Percentiles rank a stretch among this genome's conserved stretches.
Conservation (phyloP, 2,329 filamentous ascomycete species). For the Raffaelea arxii region DNA sequence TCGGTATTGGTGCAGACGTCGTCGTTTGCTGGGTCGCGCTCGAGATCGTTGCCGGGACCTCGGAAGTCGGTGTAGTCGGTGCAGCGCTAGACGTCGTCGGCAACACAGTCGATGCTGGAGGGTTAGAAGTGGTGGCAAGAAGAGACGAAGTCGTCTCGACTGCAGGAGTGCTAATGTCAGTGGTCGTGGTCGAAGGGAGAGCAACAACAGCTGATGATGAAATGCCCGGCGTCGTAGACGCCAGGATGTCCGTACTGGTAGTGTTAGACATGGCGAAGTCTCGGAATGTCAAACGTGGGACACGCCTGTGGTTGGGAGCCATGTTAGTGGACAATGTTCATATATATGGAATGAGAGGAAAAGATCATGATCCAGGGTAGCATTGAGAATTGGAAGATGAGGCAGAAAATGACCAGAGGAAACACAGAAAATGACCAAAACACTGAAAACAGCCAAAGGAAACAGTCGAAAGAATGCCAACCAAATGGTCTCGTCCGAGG, state of each 20-base stretch:
- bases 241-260: conserved; percentile 14
- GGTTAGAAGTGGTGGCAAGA: background rate
- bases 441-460: background rate
- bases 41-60: conserved; percentile 2
- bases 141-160: background rate
- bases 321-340: conserved; percentile 17
- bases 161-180: conserved; percentile 1
- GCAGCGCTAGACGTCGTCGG: background rate
- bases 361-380: background rate
- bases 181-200: background rate
- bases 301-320: conserved; percentile 15
- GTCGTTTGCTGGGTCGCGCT: background rate
- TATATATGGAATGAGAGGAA: background rate
- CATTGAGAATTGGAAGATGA: background rate
- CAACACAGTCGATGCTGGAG: background rate
- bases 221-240: background rate
- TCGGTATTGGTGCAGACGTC: conserved; percentile 8
- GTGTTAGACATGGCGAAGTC: conserved; percentile 21
- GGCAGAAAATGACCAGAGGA: background rate
- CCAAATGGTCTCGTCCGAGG: background rate
- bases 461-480: background rate
- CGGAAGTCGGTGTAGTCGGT: conserved; percentile 1
- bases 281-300: conserved; percentile 17
- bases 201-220: background rate
- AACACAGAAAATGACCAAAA: background rate